These are phyloP conservation scores for Globisporangium cylindrosporum DNA, from an alignment of 352 stramenopile genomes.

Conservation along the genomic window DNA sequence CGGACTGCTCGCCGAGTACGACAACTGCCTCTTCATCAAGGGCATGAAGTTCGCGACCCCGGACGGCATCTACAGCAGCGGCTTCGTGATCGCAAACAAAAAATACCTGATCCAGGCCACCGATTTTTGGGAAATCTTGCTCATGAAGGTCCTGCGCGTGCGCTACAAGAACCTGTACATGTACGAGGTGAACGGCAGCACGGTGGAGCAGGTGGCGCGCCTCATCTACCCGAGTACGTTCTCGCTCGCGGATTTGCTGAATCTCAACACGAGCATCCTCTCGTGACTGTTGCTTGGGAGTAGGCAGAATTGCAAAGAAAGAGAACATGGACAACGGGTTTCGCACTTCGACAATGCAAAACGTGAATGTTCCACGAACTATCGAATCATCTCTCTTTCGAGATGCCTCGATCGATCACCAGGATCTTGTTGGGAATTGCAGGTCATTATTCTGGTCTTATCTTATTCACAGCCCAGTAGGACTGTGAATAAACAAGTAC, in stretches of 20 bases:
- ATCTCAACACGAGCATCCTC: slow-evolving; percentile 7
- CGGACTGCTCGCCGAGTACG: slow-evolving; percentile 25
- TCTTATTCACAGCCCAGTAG: no score
- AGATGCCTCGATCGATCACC: no score
- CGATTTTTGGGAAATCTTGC: slow-evolving; percentile 21
- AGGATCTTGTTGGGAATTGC: no score
- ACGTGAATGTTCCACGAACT: no score
- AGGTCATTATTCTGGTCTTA: no score
- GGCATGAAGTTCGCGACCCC: slow-evolving; percentile 26
- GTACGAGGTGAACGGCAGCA: slow-evolving; percentile 19
- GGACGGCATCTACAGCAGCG: slow-evolving; percentile 28
- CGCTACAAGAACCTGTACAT: slow-evolving; percentile 24
- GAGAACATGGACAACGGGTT: no score
- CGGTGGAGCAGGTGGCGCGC: slow-evolving; percentile 2
- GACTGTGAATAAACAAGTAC: no score
- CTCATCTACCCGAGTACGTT: slow-evolving; percentile 8
- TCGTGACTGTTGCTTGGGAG: neutral
- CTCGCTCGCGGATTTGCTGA: neutral
- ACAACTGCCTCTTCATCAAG: slow-evolving; percentile 25
- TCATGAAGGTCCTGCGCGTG: slow-evolving; percentile 22
- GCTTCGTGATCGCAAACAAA: slow-evolving; percentile 30
- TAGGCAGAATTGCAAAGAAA: no score
- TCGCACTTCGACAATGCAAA: no score
- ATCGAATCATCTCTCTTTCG: no score
- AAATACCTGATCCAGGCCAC: slow-evolving; percentile 21